Conservation (phyloP, 2,329 filamentous ascomycete species). For the Botryotinia calthae region DNA sequence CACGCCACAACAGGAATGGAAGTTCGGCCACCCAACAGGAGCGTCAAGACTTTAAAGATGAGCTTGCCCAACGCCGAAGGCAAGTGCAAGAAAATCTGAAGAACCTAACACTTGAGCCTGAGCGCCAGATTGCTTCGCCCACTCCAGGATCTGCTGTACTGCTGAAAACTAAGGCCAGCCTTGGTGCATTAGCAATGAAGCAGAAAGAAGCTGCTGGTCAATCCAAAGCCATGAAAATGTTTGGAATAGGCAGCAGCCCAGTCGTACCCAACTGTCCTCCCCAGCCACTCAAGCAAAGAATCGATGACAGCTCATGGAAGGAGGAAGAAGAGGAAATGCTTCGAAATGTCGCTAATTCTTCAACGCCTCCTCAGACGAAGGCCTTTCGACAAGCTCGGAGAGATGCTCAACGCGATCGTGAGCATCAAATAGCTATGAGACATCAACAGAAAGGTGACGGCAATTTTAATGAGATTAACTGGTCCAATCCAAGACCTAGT, state of each 20-base stretch:
- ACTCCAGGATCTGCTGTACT: slow-evolving; percentile 40
- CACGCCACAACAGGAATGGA: slow-evolving; percentile 45
- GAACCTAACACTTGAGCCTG: slow-evolving; percentile 59
- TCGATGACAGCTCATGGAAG: slow-evolving; percentile 32
- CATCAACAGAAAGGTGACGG: slow-evolving; percentile 29
- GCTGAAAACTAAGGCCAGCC: slow-evolving; percentile 64
- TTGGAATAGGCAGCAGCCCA: slow-evolving; percentile 48
- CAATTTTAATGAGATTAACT: slow-evolving; percentile 26
- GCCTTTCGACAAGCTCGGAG: slow-evolving; percentile 36
- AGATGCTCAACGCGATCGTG: slow-evolving; percentile 37
- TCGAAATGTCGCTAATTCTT: slow-evolving; percentile 21
- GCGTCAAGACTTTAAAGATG: slow-evolving; percentile 68
- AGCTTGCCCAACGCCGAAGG: slow-evolving; percentile 67
- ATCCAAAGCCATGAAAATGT: slow-evolving; percentile 59
- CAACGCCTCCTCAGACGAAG: slow-evolving; percentile 31
- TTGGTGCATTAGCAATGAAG: slow-evolving; percentile 58
- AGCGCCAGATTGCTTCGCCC: slow-evolving; percentile 3
- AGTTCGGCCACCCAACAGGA: slow-evolving; percentile 54
- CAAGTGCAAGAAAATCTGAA: slow-evolving; percentile 72
- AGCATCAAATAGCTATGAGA: slow-evolving; percentile 33
- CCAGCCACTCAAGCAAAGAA: slow-evolving; percentile 41
- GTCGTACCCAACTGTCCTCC: slow-evolving; percentile 44
- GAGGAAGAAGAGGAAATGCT: slow-evolving; percentile 33
- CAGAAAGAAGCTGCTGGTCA: slow-evolving; percentile 41
- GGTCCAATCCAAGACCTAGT: slow-evolving; percentile 17